Percentiles rank a stretch among this genome's conserved stretches.
phyloP scores from a whole-genome alignment of 2,329 filamentous ascomycete species.

The Tolypocladium amazonense region DNA sequence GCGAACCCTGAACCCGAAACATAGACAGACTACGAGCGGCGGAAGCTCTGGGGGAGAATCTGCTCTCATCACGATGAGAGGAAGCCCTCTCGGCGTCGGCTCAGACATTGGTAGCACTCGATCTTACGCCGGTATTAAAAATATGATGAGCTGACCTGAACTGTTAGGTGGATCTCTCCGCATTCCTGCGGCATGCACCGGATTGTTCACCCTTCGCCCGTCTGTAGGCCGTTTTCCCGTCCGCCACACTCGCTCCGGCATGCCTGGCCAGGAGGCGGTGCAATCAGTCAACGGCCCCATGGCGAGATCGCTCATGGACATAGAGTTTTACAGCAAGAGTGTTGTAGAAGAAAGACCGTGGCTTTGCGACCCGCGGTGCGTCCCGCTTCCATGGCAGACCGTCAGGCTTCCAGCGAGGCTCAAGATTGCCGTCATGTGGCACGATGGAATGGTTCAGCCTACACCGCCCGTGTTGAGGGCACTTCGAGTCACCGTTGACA shows the following conservation, averaged over 20 bases:
- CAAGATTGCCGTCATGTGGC: conserved; percentile 50
- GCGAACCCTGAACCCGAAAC: conserved; percentile 50
- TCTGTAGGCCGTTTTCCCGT: conserved; percentile 52
- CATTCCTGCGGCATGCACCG: conserved; percentile 43
- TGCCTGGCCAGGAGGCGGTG: conserved; percentile 56
- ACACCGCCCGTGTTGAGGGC: conserved; percentile 55
- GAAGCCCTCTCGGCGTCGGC: conserved; percentile 50
- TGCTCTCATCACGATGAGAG: conserved; percentile 48
- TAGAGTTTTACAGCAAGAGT: conserved; percentile 41
- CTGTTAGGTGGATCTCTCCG: conserved; percentile 40
- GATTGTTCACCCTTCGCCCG: conserved; percentile 45
- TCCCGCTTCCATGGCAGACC: conserved; percentile 46
- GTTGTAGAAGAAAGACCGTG: conserved; percentile 44
- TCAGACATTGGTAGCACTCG: conserved; percentile 43
- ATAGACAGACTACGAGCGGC: conserved; percentile 48
- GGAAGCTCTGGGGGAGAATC: conserved; percentile 59
- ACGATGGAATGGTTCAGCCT: conserved; percentile 53
- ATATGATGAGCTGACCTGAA: neutral
- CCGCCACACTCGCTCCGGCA: conserved; percentile 38
- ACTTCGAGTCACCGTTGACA: conserved; percentile 31
- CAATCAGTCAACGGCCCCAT: conserved; percentile 54
- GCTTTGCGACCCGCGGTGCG: conserved; percentile 43
- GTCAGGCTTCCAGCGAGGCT: conserved; percentile 27
- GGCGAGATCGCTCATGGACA: conserved; percentile 42
- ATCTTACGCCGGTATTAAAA: neutral